A percentile compares a stretch with the other conserved stretches of the same genome.
Conservation (phyloP, 2,329 filamentous ascomycete species). For the Aspergillus neotritici region DNA sequence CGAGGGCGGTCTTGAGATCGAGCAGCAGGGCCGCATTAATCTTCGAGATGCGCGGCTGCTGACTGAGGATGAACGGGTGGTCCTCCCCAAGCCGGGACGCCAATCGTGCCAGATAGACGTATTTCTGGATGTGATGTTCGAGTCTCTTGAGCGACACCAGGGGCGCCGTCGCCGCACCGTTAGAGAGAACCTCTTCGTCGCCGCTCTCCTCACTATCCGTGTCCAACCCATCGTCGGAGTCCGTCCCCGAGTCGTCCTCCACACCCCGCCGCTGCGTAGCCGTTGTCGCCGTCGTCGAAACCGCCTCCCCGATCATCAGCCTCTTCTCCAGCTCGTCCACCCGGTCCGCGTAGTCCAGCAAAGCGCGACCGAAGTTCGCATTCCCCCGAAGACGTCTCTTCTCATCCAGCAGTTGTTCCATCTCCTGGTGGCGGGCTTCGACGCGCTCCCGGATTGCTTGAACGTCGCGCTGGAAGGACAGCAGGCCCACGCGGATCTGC, state of each 20-base stretch:
- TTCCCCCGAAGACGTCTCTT: constrained; percentile 58
- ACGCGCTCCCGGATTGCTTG: constrained; percentile 67
- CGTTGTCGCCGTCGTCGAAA: constrained; percentile 3
- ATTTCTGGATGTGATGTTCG: constrained; percentile 53
- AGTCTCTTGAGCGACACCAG: constrained; percentile 43
- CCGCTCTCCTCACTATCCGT: constrained; percentile 28
- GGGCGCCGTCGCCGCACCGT: constrained; percentile 29
- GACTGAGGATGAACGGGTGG: constrained; percentile 59
- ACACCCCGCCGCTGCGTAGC: constrained; percentile 13
- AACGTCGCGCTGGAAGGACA: constrained; percentile 80
- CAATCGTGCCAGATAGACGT: constrained; percentile 50
- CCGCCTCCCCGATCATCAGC: constrained; percentile 56
- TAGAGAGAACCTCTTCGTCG: constrained; percentile 38
- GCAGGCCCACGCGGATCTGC: constrained; percentile 76
- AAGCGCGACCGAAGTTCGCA: constrained; percentile 55
- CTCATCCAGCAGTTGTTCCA: constrained; percentile 59
- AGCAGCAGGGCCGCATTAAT: constrained; percentile 59
- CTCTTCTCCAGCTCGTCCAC: constrained; percentile 59
- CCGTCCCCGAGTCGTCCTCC: constrained; percentile 24
- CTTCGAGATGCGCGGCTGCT: constrained; percentile 51
- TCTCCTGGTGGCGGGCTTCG: constrained; percentile 56
- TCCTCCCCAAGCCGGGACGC: constrained; percentile 47
- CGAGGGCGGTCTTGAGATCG: constrained; percentile 59
- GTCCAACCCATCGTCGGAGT: constrained; percentile 29
- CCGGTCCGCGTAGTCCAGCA: constrained; percentile 43